A percentile compares a stretch with the other conserved stretches of the same genome.
phyloP scores from a whole-genome alignment of 768 basidiomycete genomes.

The Trichaptum fuscoviolaceum region DNA sequence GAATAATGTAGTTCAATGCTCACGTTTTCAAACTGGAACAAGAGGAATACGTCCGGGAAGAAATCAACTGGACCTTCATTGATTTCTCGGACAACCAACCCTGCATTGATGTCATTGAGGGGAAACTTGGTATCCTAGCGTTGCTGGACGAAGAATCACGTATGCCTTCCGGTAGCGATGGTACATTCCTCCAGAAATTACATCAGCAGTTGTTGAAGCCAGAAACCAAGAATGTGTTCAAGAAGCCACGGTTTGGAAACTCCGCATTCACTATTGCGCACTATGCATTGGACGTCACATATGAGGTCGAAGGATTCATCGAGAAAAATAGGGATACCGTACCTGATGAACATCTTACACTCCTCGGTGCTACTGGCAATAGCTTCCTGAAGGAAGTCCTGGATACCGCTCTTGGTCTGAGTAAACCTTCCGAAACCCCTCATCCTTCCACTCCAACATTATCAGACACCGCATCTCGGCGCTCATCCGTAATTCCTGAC shows the following conservation, averaged over 20 bases:
- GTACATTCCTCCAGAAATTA: conserved; percentile 90
- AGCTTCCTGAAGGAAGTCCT: conserved; percentile 92
- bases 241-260: conserved; percentile 98
- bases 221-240: conserved; percentile 84
- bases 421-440: conserved; percentile 59
- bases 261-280: conserved; percentile 97
- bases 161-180: conserved; percentile 86
- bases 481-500: conserved; percentile 83
- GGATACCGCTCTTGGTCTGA: conserved; percentile 78
- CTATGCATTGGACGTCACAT: conserved; percentile 97
- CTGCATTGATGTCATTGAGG: conserved; percentile 98
- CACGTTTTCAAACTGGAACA: conserved; percentile 99
- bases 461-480: conserved; percentile 76
- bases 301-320: conserved; percentile 96
- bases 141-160: conserved; percentile 98
- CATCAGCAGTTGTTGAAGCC: conserved; percentile 81
- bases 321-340: conserved; percentile 99
- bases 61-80: conserved; percentile 99
- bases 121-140: conserved; percentile 90
- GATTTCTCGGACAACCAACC: conserved; percentile 99
- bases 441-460: conserved; percentile 70
- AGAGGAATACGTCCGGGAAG: conserved; percentile 97
- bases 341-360: conserved; percentile 92
- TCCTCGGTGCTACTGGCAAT: conserved; percentile 84
- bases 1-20: conserved; percentile 76